Percentiles rank a stretch among this genome's conserved stretches.
Evolutionary conservation across 768 basidiomycete genomes (phyloP).

Genomic region (Naganishia onofrii): DNA sequence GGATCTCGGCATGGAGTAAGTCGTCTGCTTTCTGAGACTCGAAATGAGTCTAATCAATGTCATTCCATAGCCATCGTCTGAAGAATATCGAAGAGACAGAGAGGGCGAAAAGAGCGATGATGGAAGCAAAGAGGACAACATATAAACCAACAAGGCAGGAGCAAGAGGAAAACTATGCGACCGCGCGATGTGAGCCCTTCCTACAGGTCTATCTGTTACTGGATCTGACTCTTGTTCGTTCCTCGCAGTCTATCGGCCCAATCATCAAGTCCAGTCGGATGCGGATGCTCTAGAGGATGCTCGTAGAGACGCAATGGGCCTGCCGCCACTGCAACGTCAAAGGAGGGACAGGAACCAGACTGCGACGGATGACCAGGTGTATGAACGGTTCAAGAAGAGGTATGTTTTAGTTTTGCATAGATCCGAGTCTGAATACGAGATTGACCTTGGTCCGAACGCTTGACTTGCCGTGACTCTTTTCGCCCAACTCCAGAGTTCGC

Average conservation of each 20-base stretch:
- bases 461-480: neutral
- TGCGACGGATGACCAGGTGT: constrained; percentile 86
- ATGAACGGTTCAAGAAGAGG: constrained; percentile 94
- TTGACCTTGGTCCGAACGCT: too few species aligned
- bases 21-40: constrained; percentile 35
- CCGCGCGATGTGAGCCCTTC: constrained; percentile 71
- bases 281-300: constrained; percentile 81
- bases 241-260: constrained; percentile 73
- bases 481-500: neutral
- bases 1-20: constrained; percentile 96
- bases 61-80: constrained; percentile 66
- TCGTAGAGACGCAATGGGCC: constrained; percentile 78
- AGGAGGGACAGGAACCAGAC: constrained; percentile 60
- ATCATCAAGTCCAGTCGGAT: constrained; percentile 78
- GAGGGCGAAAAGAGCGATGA: constrained; percentile 81
- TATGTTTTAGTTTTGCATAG: neutral
- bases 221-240: neutral
- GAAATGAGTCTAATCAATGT: neutral
- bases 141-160: constrained; percentile 55
- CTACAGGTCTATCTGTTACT: neutral
- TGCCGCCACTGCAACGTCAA: constrained; percentile 59
- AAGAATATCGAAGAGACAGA: constrained; percentile 98
- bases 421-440: too few species aligned
- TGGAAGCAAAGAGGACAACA: constrained; percentile 59
- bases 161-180: constrained; percentile 80